Evolutionary conservation across 306 rosid species (phyloP).

Genomic region (Biancaea sappan): DNA sequence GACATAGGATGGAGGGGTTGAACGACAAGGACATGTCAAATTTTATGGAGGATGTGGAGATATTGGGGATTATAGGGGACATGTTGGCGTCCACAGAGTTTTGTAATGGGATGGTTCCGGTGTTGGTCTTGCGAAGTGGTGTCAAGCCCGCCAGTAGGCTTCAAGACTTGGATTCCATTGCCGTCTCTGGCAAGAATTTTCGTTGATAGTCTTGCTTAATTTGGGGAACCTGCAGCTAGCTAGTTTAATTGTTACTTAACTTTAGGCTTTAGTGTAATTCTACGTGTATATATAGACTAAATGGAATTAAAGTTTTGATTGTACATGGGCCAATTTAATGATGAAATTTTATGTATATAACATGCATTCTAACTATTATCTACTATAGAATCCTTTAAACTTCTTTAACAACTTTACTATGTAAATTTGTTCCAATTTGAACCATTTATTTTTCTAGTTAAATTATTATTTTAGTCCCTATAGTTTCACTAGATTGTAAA

Average conservation of each 20-base stretch:
- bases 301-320: too few relatives aligned
- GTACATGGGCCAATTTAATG: too few relatives aligned
- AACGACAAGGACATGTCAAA: slow-evolving; percentile 41
- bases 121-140: slow-evolving; percentile 51
- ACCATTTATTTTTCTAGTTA: too few relatives aligned
- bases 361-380: too few relatives aligned
- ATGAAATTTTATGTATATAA: too few relatives aligned
- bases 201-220: too few relatives aligned
- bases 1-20: slow-evolving; percentile 5
- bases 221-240: neutral
- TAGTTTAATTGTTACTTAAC: neutral
- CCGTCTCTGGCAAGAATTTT: neutral
- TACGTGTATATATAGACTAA: too few relatives aligned
- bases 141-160: neutral
- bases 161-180: slow-evolving; percentile 11
- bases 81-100: slow-evolving; percentile 61
- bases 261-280: neutral
- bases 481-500: too few relatives aligned
- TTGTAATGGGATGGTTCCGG: slow-evolving; percentile 50
- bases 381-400: too few relatives aligned
- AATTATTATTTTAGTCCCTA: too few relatives aligned
- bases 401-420: too few relatives aligned
- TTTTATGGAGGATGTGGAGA: slow-evolving; percentile 50
- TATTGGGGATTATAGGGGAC: slow-evolving; percentile 60
- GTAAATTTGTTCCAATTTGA: too few relatives aligned